Evolutionary conservation across 495 filamentous ascomycete genomes (phyloP).

Genomic region (Entonaema liquescens): DNA sequence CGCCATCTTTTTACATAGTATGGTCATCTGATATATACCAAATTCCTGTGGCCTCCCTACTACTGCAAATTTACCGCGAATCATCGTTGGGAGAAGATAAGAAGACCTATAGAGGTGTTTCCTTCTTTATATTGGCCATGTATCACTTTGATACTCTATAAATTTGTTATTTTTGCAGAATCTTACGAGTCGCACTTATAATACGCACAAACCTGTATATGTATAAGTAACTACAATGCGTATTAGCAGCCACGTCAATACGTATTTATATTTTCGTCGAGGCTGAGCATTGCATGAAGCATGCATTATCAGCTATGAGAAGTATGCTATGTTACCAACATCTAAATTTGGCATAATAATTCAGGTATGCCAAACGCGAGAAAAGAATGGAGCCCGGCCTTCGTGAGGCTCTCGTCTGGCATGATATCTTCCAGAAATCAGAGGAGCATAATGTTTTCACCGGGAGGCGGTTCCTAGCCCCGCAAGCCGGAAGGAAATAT

Average conservation of each 20-base stretch:
- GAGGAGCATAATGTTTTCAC: constrained; percentile 1
- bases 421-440: not conserved
- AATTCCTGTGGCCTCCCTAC: constrained; percentile 5
- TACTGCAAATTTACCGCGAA: constrained; percentile 18
- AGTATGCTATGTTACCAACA: not conserved
- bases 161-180: not conserved
- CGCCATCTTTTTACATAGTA: constrained; percentile 26
- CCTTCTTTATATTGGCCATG: not conserved
- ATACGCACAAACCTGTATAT: too few species aligned
- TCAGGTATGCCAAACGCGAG: not conserved
- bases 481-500: constrained; percentile 7
- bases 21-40: constrained; percentile 34
- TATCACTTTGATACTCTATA: not conserved
- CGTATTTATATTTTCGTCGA: constrained; percentile 5
- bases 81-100: not conserved
- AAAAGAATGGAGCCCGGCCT: not conserved
- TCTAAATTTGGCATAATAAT: constrained; percentile 1
- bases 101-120: not conserved
- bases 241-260: not conserved
- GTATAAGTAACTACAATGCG: not conserved
- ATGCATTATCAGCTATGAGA: constrained; percentile 11
- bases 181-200: not conserved
- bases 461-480: constrained; percentile 15
- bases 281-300: constrained; percentile 16
- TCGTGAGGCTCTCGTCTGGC: not conserved